Evolutionary conservation across 2,329 filamentous ascomycete genomes (phyloP).

Genomic region (Leptographium wingfieldii): DNA sequence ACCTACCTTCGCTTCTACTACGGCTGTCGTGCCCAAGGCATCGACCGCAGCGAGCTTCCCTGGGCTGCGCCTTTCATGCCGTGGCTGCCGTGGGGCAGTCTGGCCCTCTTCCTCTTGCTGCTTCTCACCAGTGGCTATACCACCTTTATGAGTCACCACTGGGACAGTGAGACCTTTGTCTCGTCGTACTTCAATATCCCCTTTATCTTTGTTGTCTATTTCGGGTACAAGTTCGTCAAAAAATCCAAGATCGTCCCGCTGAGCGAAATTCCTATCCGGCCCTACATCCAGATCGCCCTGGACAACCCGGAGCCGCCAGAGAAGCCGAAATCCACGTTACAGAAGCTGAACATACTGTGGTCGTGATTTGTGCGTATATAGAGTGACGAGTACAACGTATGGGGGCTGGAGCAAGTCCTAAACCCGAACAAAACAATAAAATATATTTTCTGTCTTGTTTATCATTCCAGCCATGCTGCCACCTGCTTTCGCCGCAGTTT

Average conservation of each 20-base stretch:
- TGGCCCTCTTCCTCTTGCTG: conserved; percentile 29
- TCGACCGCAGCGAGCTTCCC: conserved; percentile 46
- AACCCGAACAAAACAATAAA: too few relatives aligned
- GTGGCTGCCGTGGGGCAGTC: conserved; percentile 50
- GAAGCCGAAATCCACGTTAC: not conserved
- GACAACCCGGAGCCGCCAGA: conserved; percentile 4
- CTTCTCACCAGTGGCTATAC: conserved; percentile 18
- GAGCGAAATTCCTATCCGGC: conserved; percentile 8
- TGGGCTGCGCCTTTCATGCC: conserved; percentile 56
- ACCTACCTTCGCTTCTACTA: conserved; percentile 54
- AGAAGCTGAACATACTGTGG: conserved; percentile 5
- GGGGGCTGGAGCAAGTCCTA: not conserved
- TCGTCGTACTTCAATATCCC: conserved; percentile 26
- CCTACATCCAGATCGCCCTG: not conserved
- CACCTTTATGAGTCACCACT: conserved; percentile 21
- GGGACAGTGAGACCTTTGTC: conserved; percentile 17
- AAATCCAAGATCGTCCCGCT: conserved; percentile 6
- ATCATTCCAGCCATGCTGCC: too few relatives aligned
- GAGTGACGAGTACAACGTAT: not conserved
- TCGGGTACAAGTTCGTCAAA: conserved; percentile 13
- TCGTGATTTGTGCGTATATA: not conserved
- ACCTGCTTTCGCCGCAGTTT: too few relatives aligned
- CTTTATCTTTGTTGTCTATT: conserved; percentile 12
- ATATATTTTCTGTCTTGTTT: too few relatives aligned
- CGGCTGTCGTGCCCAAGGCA: conserved; percentile 49